Conservation (phyloP, 345 rosid genomes). For the Orychophragmus violaceus region DNA sequence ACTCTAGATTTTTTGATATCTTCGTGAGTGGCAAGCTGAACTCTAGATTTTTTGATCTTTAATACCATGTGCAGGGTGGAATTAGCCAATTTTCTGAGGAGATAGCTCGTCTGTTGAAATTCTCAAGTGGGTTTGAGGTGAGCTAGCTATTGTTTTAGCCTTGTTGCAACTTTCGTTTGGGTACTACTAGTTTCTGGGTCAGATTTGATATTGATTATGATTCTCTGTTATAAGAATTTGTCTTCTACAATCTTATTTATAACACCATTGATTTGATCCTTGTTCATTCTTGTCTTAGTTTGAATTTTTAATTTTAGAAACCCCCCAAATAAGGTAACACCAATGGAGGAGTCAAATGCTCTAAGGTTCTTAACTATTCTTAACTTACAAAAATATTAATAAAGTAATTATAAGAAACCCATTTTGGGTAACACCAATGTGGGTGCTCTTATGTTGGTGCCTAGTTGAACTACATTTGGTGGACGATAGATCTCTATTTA, state of each 20-base stretch:
- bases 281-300: not conserved
- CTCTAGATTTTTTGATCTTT: not conserved
- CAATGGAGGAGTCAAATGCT: too few species aligned
- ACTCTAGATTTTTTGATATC: too few species aligned
- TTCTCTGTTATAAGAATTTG: not conserved
- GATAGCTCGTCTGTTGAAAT: constrained; percentile 49
- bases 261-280: not conserved
- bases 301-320: too few species aligned
- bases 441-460: too few species aligned
- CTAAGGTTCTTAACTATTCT: too few species aligned
- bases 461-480: not conserved
- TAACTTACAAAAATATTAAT: too few species aligned
- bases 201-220: not conserved
- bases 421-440: too few species aligned
- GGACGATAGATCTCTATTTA: not conserved
- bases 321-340: too few species aligned
- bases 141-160: not conserved
- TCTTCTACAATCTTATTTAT: not conserved
- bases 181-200: not conserved
- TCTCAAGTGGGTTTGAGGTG: constrained; percentile 37
- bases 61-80: constrained; percentile 42
- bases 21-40: too few species aligned
- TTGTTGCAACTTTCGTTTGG: not conserved
- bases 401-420: too few species aligned
- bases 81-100: constrained; percentile 56